Percentiles rank a stretch among this genome's conserved stretches.
Conservation (phyloP, 2,329 filamentous ascomycete genomes). For the Macrophomina pseudophaseolina region DNA sequence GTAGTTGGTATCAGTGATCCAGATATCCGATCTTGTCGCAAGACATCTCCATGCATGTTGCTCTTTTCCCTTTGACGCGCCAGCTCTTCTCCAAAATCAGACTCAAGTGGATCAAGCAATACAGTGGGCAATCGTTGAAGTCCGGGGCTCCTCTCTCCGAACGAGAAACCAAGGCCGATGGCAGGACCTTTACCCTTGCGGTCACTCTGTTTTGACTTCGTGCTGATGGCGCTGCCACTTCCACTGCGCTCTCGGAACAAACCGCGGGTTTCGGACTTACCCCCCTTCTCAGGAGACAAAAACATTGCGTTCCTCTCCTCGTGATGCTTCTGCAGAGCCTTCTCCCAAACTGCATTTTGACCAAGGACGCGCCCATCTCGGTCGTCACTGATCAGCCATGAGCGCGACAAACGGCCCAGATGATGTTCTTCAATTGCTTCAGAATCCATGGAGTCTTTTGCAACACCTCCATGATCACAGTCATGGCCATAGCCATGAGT, state of each 20-base stretch:
- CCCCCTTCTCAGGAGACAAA: constrained; percentile 40
- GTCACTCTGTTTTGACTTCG: constrained; percentile 9
- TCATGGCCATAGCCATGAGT: neutral
- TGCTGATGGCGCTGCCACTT: constrained; percentile 4
- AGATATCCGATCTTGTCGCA: neutral
- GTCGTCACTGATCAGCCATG: constrained; percentile 36
- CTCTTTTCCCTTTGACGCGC: neutral
- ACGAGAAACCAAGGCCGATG: neutral
- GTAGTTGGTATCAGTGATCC: neutral
- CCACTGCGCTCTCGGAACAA: constrained; percentile 21
- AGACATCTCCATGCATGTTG: constrained; percentile 6
- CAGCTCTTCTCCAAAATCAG: neutral
- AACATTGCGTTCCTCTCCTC: constrained; percentile 43
- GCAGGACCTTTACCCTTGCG: constrained; percentile 8
- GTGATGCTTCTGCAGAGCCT: constrained; percentile 43
- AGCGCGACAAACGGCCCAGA: constrained; percentile 37
- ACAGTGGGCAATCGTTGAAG: neutral
- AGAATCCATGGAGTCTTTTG: neutral
- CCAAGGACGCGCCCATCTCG: constrained; percentile 28
- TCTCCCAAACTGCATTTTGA: constrained; percentile 41
- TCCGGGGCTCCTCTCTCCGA: neutral
- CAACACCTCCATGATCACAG: neutral
- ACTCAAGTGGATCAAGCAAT: constrained; percentile 15
- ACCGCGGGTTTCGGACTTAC: constrained; percentile 10
- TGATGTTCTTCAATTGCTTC: constrained; percentile 26